Evolutionary conservation across 163 green algal genomes (phyloP).

Genomic region (Scenedesmus sp.): DNA sequence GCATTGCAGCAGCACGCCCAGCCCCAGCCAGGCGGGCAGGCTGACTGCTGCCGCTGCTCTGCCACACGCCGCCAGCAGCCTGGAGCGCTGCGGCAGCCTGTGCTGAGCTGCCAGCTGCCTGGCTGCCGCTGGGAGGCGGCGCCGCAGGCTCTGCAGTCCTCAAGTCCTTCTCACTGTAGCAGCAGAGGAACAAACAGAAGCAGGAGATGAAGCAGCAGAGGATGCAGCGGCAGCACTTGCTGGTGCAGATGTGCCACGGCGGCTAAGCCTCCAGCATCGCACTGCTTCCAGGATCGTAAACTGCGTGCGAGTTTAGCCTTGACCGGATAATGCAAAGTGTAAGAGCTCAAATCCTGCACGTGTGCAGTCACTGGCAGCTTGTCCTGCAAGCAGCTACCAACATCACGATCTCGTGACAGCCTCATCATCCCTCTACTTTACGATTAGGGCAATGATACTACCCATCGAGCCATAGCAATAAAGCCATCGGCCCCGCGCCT

Average conservation of each 20-base stretch:
- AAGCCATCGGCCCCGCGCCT: no score
- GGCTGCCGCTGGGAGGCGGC: background rate
- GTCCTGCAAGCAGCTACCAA: no score
- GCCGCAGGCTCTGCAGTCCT: background rate
- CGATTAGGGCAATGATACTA: no score
- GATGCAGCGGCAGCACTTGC: no score
- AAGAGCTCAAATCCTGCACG: no score
- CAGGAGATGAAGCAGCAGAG: background rate
- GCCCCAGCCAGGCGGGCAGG: background rate
- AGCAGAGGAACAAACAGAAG: background rate
- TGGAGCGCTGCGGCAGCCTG: background rate
- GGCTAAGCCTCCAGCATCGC: slow-evolving; percentile 19
- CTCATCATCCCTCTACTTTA: no score
- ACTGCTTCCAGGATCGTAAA: background rate
- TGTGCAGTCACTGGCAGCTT: no score
- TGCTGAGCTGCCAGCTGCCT: background rate
- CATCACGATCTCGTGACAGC: no score
- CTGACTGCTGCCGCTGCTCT: background rate
- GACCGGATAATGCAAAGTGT: no score
- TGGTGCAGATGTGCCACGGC: no score
- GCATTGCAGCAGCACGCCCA: background rate
- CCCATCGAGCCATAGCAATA: no score
- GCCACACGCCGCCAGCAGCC: background rate
- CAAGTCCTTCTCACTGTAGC: slow-evolving; percentile 37
- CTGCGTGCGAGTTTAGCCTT: no score